These are phyloP conservation scores for Cystobasidium pallidum DNA, from an alignment of 1,284 basidiomycete species.

Conservation along the genomic window DNA sequence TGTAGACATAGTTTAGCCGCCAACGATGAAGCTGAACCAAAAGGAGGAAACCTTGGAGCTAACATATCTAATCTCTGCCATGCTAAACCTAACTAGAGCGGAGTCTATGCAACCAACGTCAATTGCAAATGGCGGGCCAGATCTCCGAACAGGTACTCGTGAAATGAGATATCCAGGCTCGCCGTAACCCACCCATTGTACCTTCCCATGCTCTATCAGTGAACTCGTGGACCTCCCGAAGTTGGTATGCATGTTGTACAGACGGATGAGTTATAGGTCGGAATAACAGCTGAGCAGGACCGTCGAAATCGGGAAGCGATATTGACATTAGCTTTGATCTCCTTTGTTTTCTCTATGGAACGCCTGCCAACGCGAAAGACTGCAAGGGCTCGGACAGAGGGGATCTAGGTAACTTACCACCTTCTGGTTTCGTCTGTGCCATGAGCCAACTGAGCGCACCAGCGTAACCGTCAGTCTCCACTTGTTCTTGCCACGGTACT, in stretches of 20 bases:
- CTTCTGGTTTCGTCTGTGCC: conserved; percentile 24
- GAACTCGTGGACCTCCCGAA: neutral
- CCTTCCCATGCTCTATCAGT: neutral
- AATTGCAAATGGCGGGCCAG: too few relatives aligned
- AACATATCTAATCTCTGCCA: too few relatives aligned
- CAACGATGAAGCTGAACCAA: too few relatives aligned
- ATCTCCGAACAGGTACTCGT: too few relatives aligned
- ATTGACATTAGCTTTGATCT: too few relatives aligned
- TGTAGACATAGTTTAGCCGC: too few relatives aligned
- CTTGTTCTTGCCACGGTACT: conserved; percentile 38
- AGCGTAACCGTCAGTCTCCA: conserved; percentile 25
- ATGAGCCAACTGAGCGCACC: conserved; percentile 36
- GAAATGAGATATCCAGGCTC: too few relatives aligned
- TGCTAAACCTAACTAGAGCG: too few relatives aligned
- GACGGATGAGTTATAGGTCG: conserved; percentile 23
- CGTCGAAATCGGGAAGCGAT: neutral
- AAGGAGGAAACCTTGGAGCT: too few relatives aligned
- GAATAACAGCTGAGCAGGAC: neutral
- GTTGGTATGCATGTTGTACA: conserved; percentile 36
- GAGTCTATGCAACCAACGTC: too few relatives aligned
- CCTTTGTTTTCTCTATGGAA: neutral
- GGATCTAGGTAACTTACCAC: conserved; percentile 27
- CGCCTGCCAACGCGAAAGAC: neutral
- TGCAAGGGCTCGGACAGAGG: neutral
- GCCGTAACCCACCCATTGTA: too few relatives aligned